Conservation (phyloP, 2,329 filamentous ascomycete genomes). For the Calonectria henricotiae region DNA sequence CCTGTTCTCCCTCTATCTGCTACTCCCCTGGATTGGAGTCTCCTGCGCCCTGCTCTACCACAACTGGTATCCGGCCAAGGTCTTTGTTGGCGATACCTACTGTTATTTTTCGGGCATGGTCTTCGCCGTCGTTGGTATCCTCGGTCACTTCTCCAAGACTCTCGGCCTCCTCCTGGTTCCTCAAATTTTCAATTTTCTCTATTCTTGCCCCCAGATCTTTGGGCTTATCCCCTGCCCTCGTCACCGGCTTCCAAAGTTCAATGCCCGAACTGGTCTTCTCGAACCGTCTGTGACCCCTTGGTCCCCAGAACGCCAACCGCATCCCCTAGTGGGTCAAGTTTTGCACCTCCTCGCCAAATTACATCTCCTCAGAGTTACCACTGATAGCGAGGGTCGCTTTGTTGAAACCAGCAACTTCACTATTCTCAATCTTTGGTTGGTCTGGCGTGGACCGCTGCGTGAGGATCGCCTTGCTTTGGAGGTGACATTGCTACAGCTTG, state of each 20-base stretch:
- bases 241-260: constrained; percentile 92
- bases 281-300: constrained; percentile 90
- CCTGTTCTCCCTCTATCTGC: constrained; percentile 94
- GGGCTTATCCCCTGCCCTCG: constrained; percentile 92
- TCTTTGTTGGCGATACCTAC: constrained; percentile 98
- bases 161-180: constrained; percentile 91
- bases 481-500: constrained; percentile 83
- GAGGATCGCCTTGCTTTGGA: constrained; percentile 89
- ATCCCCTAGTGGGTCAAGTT: constrained; percentile 72
- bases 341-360: constrained; percentile 81
- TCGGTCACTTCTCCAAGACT: constrained; percentile 98
- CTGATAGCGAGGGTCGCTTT: constrained; percentile 79
- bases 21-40: constrained; percentile 94
- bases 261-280: constrained; percentile 85
- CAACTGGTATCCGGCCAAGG: constrained; percentile 96
- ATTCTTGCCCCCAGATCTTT: constrained; percentile 93
- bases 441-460: constrained; percentile 92
- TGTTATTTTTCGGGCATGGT: constrained; percentile 99
- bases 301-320: constrained; percentile 78
- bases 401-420: constrained; percentile 91
- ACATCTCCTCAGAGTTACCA: constrained; percentile 78
- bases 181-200: constrained; percentile 97
- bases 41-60: constrained; percentile 89
- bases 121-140: constrained; percentile 95
- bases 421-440: constrained; percentile 94